Conservation (phyloP, 768 basidiomycete genomes). For the Trametes coccinea region DNA sequence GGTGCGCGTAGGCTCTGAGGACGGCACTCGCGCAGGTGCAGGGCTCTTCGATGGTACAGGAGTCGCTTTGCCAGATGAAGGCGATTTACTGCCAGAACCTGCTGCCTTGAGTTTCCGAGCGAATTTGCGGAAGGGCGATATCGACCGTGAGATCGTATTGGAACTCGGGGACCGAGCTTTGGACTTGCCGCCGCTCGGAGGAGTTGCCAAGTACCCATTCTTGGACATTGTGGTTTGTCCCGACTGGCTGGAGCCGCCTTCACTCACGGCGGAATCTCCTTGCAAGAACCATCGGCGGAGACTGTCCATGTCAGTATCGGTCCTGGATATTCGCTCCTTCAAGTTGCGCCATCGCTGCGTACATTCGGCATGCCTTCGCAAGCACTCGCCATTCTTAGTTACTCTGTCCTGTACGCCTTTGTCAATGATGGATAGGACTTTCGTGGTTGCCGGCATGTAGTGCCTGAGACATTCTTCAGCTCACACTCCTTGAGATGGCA, state of each 20-base stretch:
- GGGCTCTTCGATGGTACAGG: conserved; percentile 49
- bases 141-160: conserved; percentile 68
- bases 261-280: conserved; percentile 49
- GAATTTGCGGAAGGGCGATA: conserved; percentile 79
- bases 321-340: conserved; percentile 74
- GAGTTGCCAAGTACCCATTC: conserved; percentile 67
- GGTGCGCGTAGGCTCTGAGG: conserved; percentile 53
- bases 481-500: not conserved
- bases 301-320: conserved; percentile 80
- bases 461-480: conserved; percentile 53
- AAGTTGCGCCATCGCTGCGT: conserved; percentile 83
- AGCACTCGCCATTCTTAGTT: conserved; percentile 95
- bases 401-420: conserved; percentile 92
- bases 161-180: conserved; percentile 41
- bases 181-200: conserved; percentile 50
- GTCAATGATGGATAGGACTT: conserved; percentile 91
- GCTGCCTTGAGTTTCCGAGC: conserved; percentile 65
- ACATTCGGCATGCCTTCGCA: conserved; percentile 87
- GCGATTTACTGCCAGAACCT: conserved; percentile 35
- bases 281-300: conserved; percentile 61
- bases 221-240: conserved; percentile 45
- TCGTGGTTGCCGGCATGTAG: conserved; percentile 91
- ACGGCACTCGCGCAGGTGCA: conserved; percentile 40
- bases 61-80: conserved; percentile 26
- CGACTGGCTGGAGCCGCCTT: conserved; percentile 70